Evolutionary conservation across 345 rosid genomes (phyloP), one percentile per base, ranked within the genome.

Genomic region (thale cress (Arabidopsis thaliana)): DNA sequence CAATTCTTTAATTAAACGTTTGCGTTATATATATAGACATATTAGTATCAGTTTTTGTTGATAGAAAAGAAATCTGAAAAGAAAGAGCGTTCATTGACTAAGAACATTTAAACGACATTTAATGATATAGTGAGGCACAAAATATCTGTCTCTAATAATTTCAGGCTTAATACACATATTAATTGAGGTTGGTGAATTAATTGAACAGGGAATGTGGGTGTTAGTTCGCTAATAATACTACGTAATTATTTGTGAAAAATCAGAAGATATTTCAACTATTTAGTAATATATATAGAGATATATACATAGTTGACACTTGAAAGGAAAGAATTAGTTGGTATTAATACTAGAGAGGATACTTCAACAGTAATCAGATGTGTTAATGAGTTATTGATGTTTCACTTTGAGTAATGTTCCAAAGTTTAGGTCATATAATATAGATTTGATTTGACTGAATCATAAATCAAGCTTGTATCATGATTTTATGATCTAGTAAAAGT

Each of bases 111-210:
- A 48, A 7, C 14, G 13, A 34, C 64, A 46, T 46, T 46, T 16
- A 45, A 63, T 56, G 58, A 74, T 56, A 23, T 40, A 32, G 8
- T 48, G 51, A 65, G 58, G 72, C 48, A 65, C 52, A 57, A 57
- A 63, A 13, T 53, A 53, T 44, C 37, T 65, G 72, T 37, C 59
- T 2, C 16, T 7, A 59, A 49, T 28, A 37, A 24, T 12, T n/a
- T 36, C 41, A 20, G 56, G 46, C 36, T 42, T 22, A 36, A 70
- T n/a, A 59, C 25, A 37, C 22, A 46, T 0, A 63, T 53, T 32
- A 44, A 53, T 33, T 41, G 64, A 53, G 6, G 38, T 8, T 13
- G 45, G 45, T 9, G 0, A 44, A 46, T 58, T 59, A 75, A 67
- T 30, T 58, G 28, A 24, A 38, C 52, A 66, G 23, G 59, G 53